Base-by-base conservation (phyloP, 2,329 filamentous ascomycete species). In the Monilinia laxa region DNA sequence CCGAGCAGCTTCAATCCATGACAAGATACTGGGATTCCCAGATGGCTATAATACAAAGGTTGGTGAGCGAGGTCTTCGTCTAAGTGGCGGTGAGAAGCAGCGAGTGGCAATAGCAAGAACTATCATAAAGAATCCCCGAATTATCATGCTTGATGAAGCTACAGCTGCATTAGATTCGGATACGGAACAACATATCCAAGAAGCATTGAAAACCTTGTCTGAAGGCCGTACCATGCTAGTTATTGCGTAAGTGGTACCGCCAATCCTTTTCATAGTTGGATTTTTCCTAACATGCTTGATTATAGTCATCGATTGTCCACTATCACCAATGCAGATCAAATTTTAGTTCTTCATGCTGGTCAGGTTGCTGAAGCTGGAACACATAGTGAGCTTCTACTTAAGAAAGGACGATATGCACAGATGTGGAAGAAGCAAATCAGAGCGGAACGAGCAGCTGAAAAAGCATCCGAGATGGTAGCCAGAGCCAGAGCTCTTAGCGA, bases 31-130 rank as follows among this genome's bases (percentile, higher is more conserved):
- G 79, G 85, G 86, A 2, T 97, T 97, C 79, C 92, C 93, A 0
- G 92, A 97, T 73, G 87, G 88, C 49, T 97, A 97, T 76, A 81
- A 91, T 55, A 96, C 93, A 11, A 94, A 93, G 77, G 93, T 97
- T 62, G 93, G 93, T 70, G 93, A 97, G 78, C 89, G 93, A 68
- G 93, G 93, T 42, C 82, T 97, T 59, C 88, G 92, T 62, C 82
- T 97, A 3, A 96, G 92, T 68, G 93, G 93, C 67, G 93, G 93
- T 63, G 93, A 97, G 79, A 96, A 96, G 78, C 93, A 97, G 77
- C 89, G 93, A 62, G 92, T 97, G 58, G 93, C 93, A 3, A 97
- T 97, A 77, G 93, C 93, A 25, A 89, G 93, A 64, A 96, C 93
- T 0, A 95, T 97, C 70, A 83, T 97, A 71, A 97, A 97, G 79